Percentiles rank a stretch among this genome's conserved stretches.
Conservation (phyloP, 179 eudicot species). For the Beta lomatogona region DNA sequence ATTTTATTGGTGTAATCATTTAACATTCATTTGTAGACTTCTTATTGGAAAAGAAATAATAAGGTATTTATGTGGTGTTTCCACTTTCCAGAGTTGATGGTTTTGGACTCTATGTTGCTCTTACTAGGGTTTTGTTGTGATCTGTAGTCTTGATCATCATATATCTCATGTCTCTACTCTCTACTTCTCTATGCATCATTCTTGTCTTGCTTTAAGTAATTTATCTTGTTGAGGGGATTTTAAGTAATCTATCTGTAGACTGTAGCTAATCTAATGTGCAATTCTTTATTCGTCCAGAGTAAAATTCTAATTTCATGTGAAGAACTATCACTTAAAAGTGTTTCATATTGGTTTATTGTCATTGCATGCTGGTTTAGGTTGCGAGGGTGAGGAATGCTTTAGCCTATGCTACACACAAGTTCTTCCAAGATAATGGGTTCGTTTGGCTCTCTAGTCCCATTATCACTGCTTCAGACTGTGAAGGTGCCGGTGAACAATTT, state of each 20-base stretch:
- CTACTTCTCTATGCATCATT: not conserved
- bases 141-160: not conserved
- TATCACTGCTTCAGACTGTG: conserved; percentile 96
- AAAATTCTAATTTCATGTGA: not conserved
- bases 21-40: not conserved
- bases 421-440: conserved; percentile 97
- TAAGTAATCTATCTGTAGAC: not conserved
- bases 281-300: not conserved
- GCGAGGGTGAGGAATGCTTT: conserved; percentile 96
- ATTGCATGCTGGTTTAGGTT: conserved; percentile 63
- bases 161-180: not conserved
- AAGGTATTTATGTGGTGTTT: conserved; percentile 2
- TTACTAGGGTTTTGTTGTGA: not conserved
- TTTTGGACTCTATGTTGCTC: not conserved
- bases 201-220: not conserved
- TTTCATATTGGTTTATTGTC: conserved; percentile 25
- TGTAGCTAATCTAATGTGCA: not conserved
- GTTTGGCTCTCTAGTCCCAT: conserved; percentile 99
- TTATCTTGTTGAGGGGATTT: not conserved
- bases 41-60: not conserved
- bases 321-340: conserved; percentile 7
- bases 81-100: not conserved
- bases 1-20: not conserved
- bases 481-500: conserved; percentile 99
- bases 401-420: conserved; percentile 91